Evolutionary conservation across 345 rosid genomes (phyloP), one percentile per base, ranked within the genome.

Genomic region (Melaleuca quinquenervia): DNA sequence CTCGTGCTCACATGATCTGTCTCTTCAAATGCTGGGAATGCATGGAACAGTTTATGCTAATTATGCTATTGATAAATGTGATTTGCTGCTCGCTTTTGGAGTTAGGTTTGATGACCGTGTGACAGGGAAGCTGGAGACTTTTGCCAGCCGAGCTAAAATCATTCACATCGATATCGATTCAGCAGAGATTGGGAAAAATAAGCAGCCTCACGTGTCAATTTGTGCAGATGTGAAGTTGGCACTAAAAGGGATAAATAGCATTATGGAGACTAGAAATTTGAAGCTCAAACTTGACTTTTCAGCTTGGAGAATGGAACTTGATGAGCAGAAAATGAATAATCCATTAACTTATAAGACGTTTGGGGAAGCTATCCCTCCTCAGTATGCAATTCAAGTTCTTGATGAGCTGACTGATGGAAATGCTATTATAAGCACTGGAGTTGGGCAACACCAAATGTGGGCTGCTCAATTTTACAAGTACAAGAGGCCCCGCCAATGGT

Each of bases 361-460:
- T 60, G 99, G 91, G 10, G 98, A 97, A 53, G 95, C 96, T 3
- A 97, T 97, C 88, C 98, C 98, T 87, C 99, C 99, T 22, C 99
- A 97, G 87, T 92, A 95, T 84, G 99, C 98, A 6, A 96, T 96
- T 87, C 92, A 96, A 88, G 90, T 94, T 82, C 99, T 97, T 29
- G 99, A 96, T 85, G 99, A 96, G 89, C 86, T 96, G 85, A 97
- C 98, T 8, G 88, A 87, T 16, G 98, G 99, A 48, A 94, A 98
- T 74, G 99, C 99, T 0, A 96, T 98, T 75, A 84, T 98, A 36
- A 95, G 99, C 76, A 96, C 99, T 5, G 98, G 99, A 82, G 99
- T 96, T 32, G 99, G 99, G 20, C 99, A 97, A 84, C 99, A 97
- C 93, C 99, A 97, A 84, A 96, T 96, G 99, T 97, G 98, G 99